A percentile compares a stretch with the other conserved stretches of the same genome.
phyloP scores from a whole-genome alignment of 1,284 basidiomycete genomes.

The Tetrapyrgos nigripes region DNA sequence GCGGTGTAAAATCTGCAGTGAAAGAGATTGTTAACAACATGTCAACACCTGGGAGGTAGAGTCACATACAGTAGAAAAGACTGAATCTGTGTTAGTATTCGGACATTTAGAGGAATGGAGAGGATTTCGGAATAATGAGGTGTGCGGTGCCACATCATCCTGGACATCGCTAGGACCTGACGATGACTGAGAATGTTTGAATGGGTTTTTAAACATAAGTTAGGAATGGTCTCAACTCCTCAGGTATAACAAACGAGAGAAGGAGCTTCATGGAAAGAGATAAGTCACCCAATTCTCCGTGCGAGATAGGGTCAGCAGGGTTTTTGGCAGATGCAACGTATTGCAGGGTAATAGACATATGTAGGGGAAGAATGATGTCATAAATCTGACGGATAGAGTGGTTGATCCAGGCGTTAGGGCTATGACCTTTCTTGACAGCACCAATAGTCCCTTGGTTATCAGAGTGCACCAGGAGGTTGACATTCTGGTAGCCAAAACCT shows the following conservation, averaged over 20 bases:
- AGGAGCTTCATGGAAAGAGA: slow-evolving; percentile 4
- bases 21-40: too few species aligned
- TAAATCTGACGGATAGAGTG: slow-evolving; percentile 33
- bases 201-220: too few species aligned
- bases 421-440: slow-evolving; percentile 39
- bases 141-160: too few species aligned
- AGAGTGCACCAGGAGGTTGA: slow-evolving; percentile 3
- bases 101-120: too few species aligned
- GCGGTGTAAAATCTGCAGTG: too few species aligned
- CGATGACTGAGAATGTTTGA: too few species aligned
- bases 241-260: slow-evolving; percentile 23
- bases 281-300: slow-evolving; percentile 27
- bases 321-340: slow-evolving; percentile 38
- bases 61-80: too few species aligned
- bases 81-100: too few species aligned
- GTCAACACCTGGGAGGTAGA: too few species aligned
- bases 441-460: slow-evolving; percentile 41
- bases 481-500: background rate
- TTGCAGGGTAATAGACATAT: slow-evolving; percentile 28
- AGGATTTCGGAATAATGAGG: too few species aligned
- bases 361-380: slow-evolving; percentile 25
- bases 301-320: slow-evolving; percentile 40
- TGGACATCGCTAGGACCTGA: too few species aligned
- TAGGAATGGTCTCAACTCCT: slow-evolving; percentile 27
- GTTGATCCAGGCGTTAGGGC: slow-evolving; percentile 4